A percentile compares a stretch with the other conserved stretches of the same genome.
These are phyloP conservation scores for Xanthoconium separans DNA, from an alignment of 1,284 basidiomycete species.

Conservation along the genomic window DNA sequence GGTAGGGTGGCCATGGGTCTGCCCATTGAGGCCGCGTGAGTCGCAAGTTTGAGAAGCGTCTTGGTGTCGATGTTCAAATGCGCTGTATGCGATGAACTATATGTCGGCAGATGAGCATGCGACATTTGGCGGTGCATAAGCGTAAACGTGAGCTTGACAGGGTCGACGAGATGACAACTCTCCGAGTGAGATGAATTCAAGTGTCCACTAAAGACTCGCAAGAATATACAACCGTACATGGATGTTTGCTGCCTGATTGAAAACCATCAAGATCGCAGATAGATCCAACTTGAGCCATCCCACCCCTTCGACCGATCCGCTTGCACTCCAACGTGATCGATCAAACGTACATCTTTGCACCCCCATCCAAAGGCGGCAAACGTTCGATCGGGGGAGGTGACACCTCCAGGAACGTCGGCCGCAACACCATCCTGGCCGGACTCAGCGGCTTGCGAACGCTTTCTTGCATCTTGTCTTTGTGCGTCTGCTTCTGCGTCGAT, in stretches of 20 bases:
- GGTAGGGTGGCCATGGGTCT: conserved; percentile 33
- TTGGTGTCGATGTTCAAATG: too few relatives aligned
- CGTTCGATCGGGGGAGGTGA: conserved; percentile 21
- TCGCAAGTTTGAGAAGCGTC: too few relatives aligned
- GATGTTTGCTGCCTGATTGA: not conserved
- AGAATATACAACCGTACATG: too few relatives aligned
- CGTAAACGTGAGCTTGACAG: not conserved
- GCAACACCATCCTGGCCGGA: conserved; percentile 5
- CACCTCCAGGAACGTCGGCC: conserved; percentile 16
- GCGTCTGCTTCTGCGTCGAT: not conserved
- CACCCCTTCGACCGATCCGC: not conserved
- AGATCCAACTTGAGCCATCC: not conserved
- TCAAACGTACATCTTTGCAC: not conserved
- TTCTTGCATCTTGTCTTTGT: not conserved
- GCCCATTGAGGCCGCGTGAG: conserved; percentile 22
- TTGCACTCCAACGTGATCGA: not conserved
- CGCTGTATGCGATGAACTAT: too few relatives aligned
- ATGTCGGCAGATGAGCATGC: not conserved
- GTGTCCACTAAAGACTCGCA: not conserved
- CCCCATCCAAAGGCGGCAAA: not conserved
- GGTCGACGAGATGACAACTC: not conserved
- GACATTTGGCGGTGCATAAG: not conserved
- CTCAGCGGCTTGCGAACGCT: not conserved
- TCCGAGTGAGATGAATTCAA: not conserved
- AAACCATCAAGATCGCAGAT: not conserved